Evolutionary conservation across 805 yeast genomes (phyloP), one percentile per base, ranked within the genome.

Genomic region (Danielia oregonensis): DNA sequence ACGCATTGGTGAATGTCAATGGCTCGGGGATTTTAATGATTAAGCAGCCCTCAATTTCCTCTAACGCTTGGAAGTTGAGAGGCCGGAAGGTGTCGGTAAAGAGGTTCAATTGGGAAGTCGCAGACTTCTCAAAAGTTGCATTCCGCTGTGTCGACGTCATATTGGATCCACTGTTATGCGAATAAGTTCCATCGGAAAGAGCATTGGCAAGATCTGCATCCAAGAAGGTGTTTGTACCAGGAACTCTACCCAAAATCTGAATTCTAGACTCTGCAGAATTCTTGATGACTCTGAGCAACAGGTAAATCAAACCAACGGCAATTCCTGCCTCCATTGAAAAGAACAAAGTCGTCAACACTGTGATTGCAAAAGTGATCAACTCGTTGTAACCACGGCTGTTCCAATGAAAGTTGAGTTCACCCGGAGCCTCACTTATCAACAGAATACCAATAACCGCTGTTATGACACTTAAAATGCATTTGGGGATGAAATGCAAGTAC

Each of bases 251-350:
- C 42, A 87, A 63, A 31, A 89, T 84, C 55, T 87, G 96, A 40
- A 88, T 86, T 43, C 95, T 70, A 2, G 96, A 88, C 36, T 74
- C 68, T 0, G 95, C 79, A 1, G 95, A 80, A 52, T 86, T 86
- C 44, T 77, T 82, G 19, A 88, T 74, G 4, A 91, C 89, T 37
- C 94, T 66, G 22, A 89, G 67, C 13, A 91, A 63, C 26, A 94
- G 87, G 46, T 86, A 85, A 0, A 77, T 76, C 30, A 86, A 78
- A 0, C 98, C 97, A n/a, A 86, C 73, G 2, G 83, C 78, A 30
- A 93, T 86, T 1, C 98, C 97, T 11, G 83, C 79, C 56, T 91
- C 96, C 54, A 89, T 79, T 0, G 97, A 87, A 55, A 60, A 65
- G 46, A 79, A 74, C 15, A 84, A 52, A 0, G 95, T 82, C 1